Conservation (phyloP, 2,329 filamentous ascomycete genomes). For the Polytolypa hystricis region DNA sequence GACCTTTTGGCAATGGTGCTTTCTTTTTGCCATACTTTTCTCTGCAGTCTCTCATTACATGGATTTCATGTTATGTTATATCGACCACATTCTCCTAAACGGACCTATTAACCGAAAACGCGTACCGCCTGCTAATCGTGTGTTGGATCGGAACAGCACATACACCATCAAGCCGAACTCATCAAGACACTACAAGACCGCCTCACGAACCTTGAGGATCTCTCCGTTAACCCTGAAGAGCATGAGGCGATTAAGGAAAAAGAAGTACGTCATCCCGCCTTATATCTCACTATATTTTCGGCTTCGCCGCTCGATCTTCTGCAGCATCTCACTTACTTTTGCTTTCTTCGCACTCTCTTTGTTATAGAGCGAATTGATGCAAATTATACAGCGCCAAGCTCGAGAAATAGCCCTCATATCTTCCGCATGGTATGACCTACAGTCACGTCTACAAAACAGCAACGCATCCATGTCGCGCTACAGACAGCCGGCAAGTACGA, state of each 20-base stretch:
- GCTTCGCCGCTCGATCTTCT: no score
- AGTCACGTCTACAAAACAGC: constrained; percentile 34
- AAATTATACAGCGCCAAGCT: constrained; percentile 29
- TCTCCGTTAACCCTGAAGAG: constrained; percentile 25
- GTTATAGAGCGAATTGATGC: constrained; percentile 30
- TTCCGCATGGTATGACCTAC: constrained; percentile 38
- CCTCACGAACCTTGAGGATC: constrained; percentile 30
- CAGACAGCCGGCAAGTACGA: constrained; percentile 21
- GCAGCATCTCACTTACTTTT: background rate
- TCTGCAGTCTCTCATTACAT: constrained; percentile 10
- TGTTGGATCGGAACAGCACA: constrained; percentile 22
- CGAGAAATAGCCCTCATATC: constrained; percentile 36
- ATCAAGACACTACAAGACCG: constrained; percentile 33
- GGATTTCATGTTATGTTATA: constrained; percentile 8
- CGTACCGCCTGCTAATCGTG: constrained; percentile 11
- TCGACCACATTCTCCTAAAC: no score
- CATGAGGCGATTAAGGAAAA: constrained; percentile 29
- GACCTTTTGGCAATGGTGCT: constrained; percentile 13
- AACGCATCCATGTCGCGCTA: constrained; percentile 32
- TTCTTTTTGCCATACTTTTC: constrained; percentile 11
- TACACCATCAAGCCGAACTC: constrained; percentile 32
- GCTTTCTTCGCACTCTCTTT: background rate
- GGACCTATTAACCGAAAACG: constrained; percentile 8
- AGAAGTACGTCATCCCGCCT: constrained; percentile 23
- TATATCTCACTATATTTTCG: no score